Conservation (phyloP, 345 rosid species). For the Sapria himalayana region DNA sequence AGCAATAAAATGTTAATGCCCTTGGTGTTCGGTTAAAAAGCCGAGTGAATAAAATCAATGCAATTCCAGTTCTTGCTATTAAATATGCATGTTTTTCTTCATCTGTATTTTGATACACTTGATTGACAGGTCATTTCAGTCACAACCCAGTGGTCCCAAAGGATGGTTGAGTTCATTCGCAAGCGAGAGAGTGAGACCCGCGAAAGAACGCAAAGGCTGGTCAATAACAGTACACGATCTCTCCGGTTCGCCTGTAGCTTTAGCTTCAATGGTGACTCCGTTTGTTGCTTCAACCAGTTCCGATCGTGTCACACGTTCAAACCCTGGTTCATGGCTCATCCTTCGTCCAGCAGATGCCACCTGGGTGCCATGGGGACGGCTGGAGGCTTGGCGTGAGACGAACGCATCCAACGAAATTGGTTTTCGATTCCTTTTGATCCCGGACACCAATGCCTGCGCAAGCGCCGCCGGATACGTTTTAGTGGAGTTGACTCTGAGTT, state of each 20-base stretch:
- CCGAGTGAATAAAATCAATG: neutral
- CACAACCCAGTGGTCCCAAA: constrained; percentile 26
- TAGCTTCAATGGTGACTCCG: constrained; percentile 65
- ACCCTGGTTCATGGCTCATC: constrained; percentile 78
- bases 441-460: constrained; percentile 21
- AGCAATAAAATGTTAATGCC: constrained; percentile 4
- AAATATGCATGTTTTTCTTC: no score
- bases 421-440: constrained; percentile 53
- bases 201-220: constrained; percentile 81
- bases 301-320: constrained; percentile 74
- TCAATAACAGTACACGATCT: constrained; percentile 75
- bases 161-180: constrained; percentile 74
- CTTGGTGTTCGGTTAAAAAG: neutral
- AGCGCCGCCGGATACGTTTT: constrained; percentile 46
- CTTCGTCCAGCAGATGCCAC: constrained; percentile 62
- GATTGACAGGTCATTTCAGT: constrained; percentile 31
- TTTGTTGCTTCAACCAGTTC: constrained; percentile 78
- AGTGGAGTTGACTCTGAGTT: constrained; percentile 46
- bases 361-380: constrained; percentile 89
- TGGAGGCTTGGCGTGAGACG: constrained; percentile 91
- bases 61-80: neutral
- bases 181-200: constrained; percentile 55
- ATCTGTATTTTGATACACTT: constrained; percentile 1
- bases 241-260: constrained; percentile 79
- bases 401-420: constrained; percentile 52